Conservation (phyloP, 129 eudicot genomes). For the Apium graveolens region DNA sequence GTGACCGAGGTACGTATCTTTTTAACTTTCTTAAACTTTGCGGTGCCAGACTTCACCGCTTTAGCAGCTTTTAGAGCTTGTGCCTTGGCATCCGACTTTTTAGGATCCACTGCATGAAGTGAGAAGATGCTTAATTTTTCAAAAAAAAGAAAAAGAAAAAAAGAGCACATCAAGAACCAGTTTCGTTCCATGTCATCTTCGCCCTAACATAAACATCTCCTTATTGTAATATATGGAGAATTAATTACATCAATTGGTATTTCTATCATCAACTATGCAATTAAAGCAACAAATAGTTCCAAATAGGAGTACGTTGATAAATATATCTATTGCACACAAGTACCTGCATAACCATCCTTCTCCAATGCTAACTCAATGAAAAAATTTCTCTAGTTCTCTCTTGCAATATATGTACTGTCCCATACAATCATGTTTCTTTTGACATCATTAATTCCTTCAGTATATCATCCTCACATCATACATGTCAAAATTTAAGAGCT, state of each 20-base stretch:
- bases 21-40: constrained; percentile 56
- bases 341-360: background rate
- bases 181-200: background rate
- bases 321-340: background rate
- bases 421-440: too few relatives aligned
- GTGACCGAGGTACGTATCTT: constrained; percentile 57
- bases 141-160: too few relatives aligned
- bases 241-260: background rate
- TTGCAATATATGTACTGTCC: too few relatives aligned
- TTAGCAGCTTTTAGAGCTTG: constrained; percentile 65
- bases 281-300: background rate
- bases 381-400: background rate
- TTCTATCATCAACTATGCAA: background rate
- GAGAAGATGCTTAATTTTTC: too few relatives aligned
- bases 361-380: background rate
- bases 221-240: too few relatives aligned
- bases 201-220: too few relatives aligned
- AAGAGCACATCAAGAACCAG: background rate
- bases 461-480: too few relatives aligned
- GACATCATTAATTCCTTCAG: too few relatives aligned
- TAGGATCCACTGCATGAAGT: background rate
- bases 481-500: too few relatives aligned
- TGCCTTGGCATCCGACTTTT: constrained; percentile 56
- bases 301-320: background rate
- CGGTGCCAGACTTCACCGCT: constrained; percentile 45